Evolutionary conservation across 2,329 filamentous ascomycete genomes (phyloP), one percentile per base, ranked within the genome.

Genomic region (Cladosporium phlei): DNA sequence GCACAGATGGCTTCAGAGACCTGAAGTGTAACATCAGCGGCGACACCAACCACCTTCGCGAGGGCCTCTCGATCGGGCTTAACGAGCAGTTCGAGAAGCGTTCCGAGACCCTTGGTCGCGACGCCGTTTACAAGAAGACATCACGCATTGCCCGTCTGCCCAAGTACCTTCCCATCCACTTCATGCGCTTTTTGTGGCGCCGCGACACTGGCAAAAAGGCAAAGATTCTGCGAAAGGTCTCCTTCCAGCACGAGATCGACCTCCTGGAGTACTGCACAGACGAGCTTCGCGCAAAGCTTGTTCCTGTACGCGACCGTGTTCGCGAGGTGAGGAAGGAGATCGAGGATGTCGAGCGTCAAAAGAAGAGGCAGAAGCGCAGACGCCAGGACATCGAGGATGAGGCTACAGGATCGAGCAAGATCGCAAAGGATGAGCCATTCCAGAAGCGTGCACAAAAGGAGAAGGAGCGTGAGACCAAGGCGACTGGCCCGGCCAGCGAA

Each of bases 201-300:
- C 82, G 85, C 37, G 88, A 95, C 57, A 89, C 88, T 3, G 85
- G 94, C 68, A 97, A 97, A 75, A 98, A 98, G 76, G 90, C 91
- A 56, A 98, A 98, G 77, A 98, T 98, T 59, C 91, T 98, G 87
- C 87, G 90, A 65, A 98, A 97, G 71, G 93, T 98, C 48, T 91
- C 88, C 0, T 98, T 98, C 65, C 91, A 91, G 5, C 83, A 87
- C 40, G 93, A 98, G 68, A 74, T 98, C 25, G 93, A 98, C 61
- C 82, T 88, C 29, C 83, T 95, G 17, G 93, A 98, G 64, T 96
- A 95, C 69, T 98, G 93, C 68, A 91, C 90, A 10, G 90, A 97
- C 20, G 85, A 93, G 44, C 75, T 98, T 52, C 85, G 82, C 66
- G 83, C 84, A 62, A 80, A 86, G 57, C 76, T 98, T 34, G 74